Conservation (phyloP, 352 stramenopile species). For the Phytophthora boehmeriae region DNA sequence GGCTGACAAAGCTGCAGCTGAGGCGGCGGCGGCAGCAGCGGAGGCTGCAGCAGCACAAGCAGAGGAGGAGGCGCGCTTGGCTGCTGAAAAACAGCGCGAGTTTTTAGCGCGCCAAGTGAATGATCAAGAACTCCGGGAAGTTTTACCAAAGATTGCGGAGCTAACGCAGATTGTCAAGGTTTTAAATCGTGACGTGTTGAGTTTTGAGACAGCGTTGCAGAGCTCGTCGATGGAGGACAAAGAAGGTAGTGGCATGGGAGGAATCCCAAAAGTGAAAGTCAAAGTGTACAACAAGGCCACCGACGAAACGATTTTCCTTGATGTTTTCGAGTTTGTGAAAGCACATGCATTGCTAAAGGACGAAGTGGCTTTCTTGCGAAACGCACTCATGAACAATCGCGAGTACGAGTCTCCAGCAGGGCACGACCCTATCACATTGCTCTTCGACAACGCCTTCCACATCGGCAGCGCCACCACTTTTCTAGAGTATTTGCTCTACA, state of each 20-base stretch:
- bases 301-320: constrained; percentile 92
- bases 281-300: constrained; percentile 90
- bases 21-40: constrained; percentile 40
- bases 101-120: constrained; percentile 78
- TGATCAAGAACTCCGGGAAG: constrained; percentile 92
- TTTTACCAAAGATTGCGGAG: constrained; percentile 93
- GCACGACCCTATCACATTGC: constrained; percentile 91
- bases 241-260: constrained; percentile 23
- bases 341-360: constrained; percentile 84
- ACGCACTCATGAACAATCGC: constrained; percentile 88
- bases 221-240: constrained; percentile 60
- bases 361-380: constrained; percentile 91
- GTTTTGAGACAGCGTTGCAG: constrained; percentile 92
- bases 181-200: constrained; percentile 90
- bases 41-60: constrained; percentile 44
- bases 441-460: constrained; percentile 95
- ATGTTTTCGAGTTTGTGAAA: constrained; percentile 94
- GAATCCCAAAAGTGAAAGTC: constrained; percentile 90
- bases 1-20: constrained; percentile 18
- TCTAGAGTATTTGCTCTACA: constrained; percentile 92
- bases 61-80: constrained; percentile 31
- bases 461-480: constrained; percentile 92
- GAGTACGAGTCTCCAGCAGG: constrained; percentile 85
- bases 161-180: constrained; percentile 92
- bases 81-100: constrained; percentile 64